Base-by-base conservation (phyloP, 768 basidiomycete genomes). In the Amanita polypyramis region DNA sequence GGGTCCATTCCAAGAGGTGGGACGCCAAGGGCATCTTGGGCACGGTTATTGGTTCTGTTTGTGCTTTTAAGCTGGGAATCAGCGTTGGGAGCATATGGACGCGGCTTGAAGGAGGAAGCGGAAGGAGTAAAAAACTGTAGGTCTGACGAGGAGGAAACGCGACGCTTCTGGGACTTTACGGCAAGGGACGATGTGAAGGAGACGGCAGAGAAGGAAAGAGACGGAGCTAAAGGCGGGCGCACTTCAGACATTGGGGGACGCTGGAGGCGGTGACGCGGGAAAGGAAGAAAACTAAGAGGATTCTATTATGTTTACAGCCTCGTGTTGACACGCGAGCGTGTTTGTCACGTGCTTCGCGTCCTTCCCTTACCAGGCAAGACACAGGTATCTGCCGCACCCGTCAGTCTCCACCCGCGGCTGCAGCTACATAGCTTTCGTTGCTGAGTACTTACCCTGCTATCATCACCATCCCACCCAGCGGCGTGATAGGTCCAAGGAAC, bases 1-100 rank as follows among this genome's bases (percentile, higher is more conserved):
- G 86, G 86, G 56, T 89, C 86, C 74, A 79, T 76, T 51, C 74
- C 69, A 19, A 72, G 70, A 12, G 77, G 62, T 29, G 75, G 72
- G 3, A 75, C 58, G 3, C 68, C 63, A 47, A 75, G 65, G 5
- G 69, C 50, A n/a, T 70, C 71, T 45, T 69, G 60, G n/a, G 63
- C 51, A 47, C 66, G 67, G 1, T 60, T 47, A 17, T 60, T 62
- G 41, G 47, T 58, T 48, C 68, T 55, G 53, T 63, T 45, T 47
- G 61, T 54, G 44, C 58, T 44, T 43, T 43, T 55, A 12, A 63
- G 54, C 41, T 51, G 59, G 44, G 54, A 54, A 17, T 66, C 47
- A 21, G 49, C 33, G 46, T 60, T 61, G 25, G 77, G 77, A n/a
- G 67, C 59, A 56, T 83, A 85, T 6, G 82, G 81, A 37, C 68